Evolutionary conservation across 2,329 filamentous ascomycete genomes (phyloP), one percentile per base, ranked within the genome.

Genomic region (Curvularia spicifera): DNA sequence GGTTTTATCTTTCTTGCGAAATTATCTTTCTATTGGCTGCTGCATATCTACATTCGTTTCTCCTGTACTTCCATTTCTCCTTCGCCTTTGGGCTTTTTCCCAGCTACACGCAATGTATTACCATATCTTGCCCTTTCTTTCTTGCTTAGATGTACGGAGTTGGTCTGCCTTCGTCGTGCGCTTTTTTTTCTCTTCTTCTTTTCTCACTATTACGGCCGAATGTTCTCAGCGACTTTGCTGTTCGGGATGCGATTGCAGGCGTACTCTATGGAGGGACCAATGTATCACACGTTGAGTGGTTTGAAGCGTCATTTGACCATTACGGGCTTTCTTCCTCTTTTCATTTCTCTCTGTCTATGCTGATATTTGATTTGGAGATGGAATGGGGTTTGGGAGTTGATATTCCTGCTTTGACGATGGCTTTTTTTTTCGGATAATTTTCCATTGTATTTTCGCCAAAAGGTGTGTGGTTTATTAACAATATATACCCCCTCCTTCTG

Each of bases 91-190:
- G 51, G 51, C 39, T 31, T 33, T 54, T 20, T 53, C 45, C 10
- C 8, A 40, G 33, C 26, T 49, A 54, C 22, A 13, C 44, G 51
- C 51, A 12, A 35, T 54, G 39, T 54, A 43, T 39, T 43, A 56
- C 28, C 40, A 53, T 28, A 47, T 56, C 33, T 37, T 26, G 31
- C 35, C 35, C 33, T 13, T 47, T 35, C 9, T 37, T 13, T 13
- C 4, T 22, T 24, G 12, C 26, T 22, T 51, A 8, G 9, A n/a
- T 29, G 10, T 31, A 51, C 22, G 46, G 46, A 39, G 46, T 39
- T n/a, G 39, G 24, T 39, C 13, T 24, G n/a, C 15, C 15, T 13
- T 20, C 8, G 29, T 46, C 15, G 24, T 28, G 3, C 7, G 2
- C 18, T 18, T 18, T 18, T 18, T 18, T 18, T n/a, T n/a, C n/a